phyloP scores from a whole-genome alignment of 352 stramenopile species.

The Globisporangium orthogonon region DNA sequence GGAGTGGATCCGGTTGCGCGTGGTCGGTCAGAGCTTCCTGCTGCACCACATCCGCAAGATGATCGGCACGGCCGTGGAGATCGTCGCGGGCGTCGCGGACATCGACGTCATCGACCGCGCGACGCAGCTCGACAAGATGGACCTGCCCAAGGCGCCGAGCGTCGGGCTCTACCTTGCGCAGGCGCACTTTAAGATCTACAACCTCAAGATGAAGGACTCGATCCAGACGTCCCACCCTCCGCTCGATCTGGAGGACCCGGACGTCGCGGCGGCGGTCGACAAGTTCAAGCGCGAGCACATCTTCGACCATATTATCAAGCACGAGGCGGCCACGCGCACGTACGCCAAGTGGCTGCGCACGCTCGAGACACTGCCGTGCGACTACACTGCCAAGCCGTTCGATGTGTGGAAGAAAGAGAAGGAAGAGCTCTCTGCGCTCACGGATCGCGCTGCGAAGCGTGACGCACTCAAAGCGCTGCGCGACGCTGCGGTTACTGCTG shows the following conservation, averaged over 20 bases:
- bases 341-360: slow-evolving; percentile 80
- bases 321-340: slow-evolving; percentile 66
- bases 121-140: slow-evolving; percentile 77
- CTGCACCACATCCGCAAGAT: slow-evolving; percentile 99
- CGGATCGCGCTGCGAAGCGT: slow-evolving; percentile 32
- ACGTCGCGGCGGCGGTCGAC: slow-evolving; percentile 46
- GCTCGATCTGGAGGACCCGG: slow-evolving; percentile 52
- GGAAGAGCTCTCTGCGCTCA: slow-evolving; percentile 38
- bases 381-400: slow-evolving; percentile 54
- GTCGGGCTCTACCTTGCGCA: slow-evolving; percentile 83
- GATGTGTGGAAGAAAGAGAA: slow-evolving; percentile 74
- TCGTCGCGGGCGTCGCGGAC: slow-evolving; percentile 54
- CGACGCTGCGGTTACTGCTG: neutral
- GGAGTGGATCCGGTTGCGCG: slow-evolving; percentile 94
- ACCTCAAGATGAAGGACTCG: slow-evolving; percentile 61
- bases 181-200: slow-evolving; percentile 86
- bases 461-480: slow-evolving; percentile 30
- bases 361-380: slow-evolving; percentile 63
- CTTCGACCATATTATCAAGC: slow-evolving; percentile 79
- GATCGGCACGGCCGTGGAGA: slow-evolving; percentile 83
- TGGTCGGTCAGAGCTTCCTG: slow-evolving; percentile 96
- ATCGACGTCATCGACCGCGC: slow-evolving; percentile 45
- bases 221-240: slow-evolving; percentile 64
- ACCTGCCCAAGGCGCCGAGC: slow-evolving; percentile 80
- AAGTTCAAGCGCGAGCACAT: slow-evolving; percentile 76